Percentiles rank a stretch among this genome's conserved stretches.
Conservation (phyloP, 768 basidiomycete species). For the Mycena vitilis region DNA sequence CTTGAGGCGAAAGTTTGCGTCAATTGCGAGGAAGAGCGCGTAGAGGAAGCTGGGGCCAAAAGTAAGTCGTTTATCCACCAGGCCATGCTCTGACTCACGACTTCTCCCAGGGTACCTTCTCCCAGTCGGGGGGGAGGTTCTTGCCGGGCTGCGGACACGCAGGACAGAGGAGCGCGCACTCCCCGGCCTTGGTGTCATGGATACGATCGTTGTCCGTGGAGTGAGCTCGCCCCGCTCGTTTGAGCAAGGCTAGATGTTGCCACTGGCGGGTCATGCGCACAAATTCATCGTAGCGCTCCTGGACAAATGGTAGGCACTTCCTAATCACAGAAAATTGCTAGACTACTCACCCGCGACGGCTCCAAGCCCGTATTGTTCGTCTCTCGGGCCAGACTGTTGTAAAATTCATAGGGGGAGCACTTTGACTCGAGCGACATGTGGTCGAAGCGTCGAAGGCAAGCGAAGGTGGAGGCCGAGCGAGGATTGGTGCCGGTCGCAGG, state of each 20-base stretch:
- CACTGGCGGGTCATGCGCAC: constrained; percentile 35
- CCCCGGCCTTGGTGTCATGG: background rate
- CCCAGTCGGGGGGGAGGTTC: constrained; percentile 40
- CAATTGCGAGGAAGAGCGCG: too few species aligned
- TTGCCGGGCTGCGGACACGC: constrained; percentile 42
- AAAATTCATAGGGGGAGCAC: constrained; percentile 33
- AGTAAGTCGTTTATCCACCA: too few species aligned
- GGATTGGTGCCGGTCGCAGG: background rate
- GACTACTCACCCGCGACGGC: constrained; percentile 4
- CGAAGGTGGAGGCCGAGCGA: background rate
- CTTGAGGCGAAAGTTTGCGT: too few species aligned
- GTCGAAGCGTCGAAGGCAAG: constrained; percentile 10
- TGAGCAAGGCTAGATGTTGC: constrained; percentile 33
- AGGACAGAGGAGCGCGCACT: constrained; percentile 42
- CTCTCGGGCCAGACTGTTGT: constrained; percentile 17
- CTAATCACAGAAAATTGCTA: too few species aligned
- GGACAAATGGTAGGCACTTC: too few species aligned
- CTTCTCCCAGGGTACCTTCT: constrained; percentile 16
- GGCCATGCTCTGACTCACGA: too few species aligned
- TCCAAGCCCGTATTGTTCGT: constrained; percentile 30
- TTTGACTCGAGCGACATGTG: constrained; percentile 27
- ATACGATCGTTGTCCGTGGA: constrained; percentile 1
- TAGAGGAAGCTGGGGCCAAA: too few species aligned
- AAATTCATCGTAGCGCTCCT: constrained; percentile 38
- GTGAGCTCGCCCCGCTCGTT: constrained; percentile 35